Base-by-base conservation (phyloP, 1,139 yeast genomes). In the Taphrina deformans region DNA sequence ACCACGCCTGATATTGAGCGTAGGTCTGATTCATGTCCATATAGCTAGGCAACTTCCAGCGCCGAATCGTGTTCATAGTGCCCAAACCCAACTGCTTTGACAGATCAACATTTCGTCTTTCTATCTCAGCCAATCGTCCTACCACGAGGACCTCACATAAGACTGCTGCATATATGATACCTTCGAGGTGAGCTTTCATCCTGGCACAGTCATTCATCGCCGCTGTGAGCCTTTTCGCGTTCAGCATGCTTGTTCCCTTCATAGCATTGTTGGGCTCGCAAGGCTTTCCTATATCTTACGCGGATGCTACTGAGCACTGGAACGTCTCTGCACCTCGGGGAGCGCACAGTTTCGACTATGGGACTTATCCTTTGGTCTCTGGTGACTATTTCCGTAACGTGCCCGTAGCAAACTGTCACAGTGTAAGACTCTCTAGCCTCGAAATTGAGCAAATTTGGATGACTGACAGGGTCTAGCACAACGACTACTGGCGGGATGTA, bases 401-500 rank as follows among this genome's bases (percentile, higher is more conserved):
- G 5, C 38, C 35, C 5, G 44, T 45, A 2, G 61, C 56, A 27
- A 59, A 83, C 4, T 77, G 86, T 23, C 93, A 87, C 71, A 85
- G 90, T 0, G 53, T 48, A 48, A 24, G 35, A n/a, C 16, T 12
- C 7, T 10, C 53, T n/a, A n/a, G n/a, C n/a, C n/a, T n/a, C n/a
- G n/a, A n/a, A n/a, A n/a, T n/a, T n/a, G n/a, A n/a, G n/a, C n/a
- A n/a, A n/a, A n/a, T n/a, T n/a, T n/a, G 16, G n/a, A 40, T n/a
- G 3, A 18, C 27, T 23, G n/a, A 38, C 18, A 12, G 41, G n/a
- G 27, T 26, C 41, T 33, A 35, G 27, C 93, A 88, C 72, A 88
- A 87, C 72, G 93, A 88, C 72, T 88, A 88, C 73, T 86, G 89
- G 90, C 77, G 92, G 69, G 69, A 73, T 1, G 73, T 77, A 3